Conservation (phyloP, 345 rosid species). For the Eucalyptus microcorys region DNA sequence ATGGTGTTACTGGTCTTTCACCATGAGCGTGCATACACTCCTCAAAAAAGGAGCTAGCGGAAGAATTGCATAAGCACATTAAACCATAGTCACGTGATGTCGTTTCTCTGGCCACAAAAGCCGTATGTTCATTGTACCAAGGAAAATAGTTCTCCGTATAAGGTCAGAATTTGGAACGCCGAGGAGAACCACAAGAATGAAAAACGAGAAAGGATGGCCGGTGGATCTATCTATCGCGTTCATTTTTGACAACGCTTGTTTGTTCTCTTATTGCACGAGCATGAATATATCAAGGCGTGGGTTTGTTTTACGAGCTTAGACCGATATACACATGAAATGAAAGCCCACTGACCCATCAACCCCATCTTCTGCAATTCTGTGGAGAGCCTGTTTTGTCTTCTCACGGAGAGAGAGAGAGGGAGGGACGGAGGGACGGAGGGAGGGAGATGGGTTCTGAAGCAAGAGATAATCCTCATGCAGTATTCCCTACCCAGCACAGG, state of each 20-base stretch:
- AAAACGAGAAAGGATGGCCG: not conserved
- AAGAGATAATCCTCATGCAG: not conserved
- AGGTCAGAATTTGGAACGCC: not conserved
- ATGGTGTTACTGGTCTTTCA: not conserved
- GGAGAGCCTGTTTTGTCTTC: not conserved
- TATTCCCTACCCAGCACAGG: not conserved
- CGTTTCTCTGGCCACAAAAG: not conserved
- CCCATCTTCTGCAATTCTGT: not conserved
- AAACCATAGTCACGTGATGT: not conserved
- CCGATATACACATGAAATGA: not conserved
- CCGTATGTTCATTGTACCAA: not conserved
- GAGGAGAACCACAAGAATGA: not conserved
- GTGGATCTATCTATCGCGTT: not conserved
- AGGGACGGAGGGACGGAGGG: not conserved
- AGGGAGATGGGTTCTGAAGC: not conserved
- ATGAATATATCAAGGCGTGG: not conserved
- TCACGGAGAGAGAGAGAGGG: not conserved
- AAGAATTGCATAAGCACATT: not conserved
- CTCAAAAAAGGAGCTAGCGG: no score
- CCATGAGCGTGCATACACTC: not conserved
- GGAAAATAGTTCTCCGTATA: not conserved
- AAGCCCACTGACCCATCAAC: not conserved
- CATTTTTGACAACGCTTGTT: not conserved
- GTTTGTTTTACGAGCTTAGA: not conserved
- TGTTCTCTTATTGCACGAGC: not conserved